phyloP scores from a whole-genome alignment of 306 rosid genomes.

The Castanea crenata region DNA sequence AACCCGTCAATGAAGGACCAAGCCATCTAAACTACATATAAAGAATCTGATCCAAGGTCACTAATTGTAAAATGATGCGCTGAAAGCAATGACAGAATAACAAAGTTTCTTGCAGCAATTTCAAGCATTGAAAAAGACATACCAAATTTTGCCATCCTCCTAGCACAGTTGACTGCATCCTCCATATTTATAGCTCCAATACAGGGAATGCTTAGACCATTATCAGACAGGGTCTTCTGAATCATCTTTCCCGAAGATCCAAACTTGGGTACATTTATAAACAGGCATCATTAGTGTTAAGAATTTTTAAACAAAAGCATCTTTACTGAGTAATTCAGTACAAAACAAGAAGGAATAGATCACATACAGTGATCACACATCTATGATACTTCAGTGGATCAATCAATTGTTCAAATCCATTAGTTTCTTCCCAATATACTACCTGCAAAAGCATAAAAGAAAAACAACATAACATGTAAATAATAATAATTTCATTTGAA shows the following conservation, averaged over 20 bases:
- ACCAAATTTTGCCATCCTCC: slow-evolving; percentile 30
- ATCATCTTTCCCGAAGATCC: slow-evolving; percentile 23
- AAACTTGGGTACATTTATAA: slow-evolving; percentile 17
- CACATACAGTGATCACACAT: slow-evolving; percentile 34
- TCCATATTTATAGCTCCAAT: slow-evolving; percentile 19
- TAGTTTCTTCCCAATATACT: slow-evolving; percentile 14
- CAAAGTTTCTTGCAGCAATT: neutral
- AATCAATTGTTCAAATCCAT: slow-evolving; percentile 35
- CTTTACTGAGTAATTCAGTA: neutral
- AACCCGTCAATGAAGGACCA: too few species aligned
- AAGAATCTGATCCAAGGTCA: neutral
- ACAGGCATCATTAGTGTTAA: neutral
- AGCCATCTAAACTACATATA: neutral
- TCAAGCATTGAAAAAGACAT: neutral
- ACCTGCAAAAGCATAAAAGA: slow-evolving; percentile 14
- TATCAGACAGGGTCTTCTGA: slow-evolving; percentile 22
- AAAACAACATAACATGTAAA: neutral
- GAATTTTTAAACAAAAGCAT: neutral
- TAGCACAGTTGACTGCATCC: slow-evolving; percentile 25
- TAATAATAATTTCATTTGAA: neutral
- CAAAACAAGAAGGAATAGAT: neutral
- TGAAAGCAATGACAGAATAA: neutral
- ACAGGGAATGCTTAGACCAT: slow-evolving; percentile 31
- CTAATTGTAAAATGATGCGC: neutral
- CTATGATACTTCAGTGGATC: slow-evolving; percentile 28